These are phyloP conservation scores for Yamadazyma philogaea DNA, from an alignment of 805 yeast species.

Conservation along the genomic window DNA sequence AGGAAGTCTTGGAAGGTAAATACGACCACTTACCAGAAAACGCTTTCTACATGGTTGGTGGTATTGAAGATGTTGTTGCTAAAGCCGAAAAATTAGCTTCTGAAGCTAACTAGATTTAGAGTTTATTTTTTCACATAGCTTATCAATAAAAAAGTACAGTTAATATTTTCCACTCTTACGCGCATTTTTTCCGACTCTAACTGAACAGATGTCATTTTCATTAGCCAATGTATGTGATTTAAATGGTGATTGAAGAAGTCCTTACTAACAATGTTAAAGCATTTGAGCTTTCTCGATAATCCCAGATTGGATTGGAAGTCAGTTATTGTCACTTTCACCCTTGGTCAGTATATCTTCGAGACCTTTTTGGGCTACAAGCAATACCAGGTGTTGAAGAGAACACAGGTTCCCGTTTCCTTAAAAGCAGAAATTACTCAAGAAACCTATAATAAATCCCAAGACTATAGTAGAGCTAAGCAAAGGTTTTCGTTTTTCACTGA, in stretches of 20 bases:
- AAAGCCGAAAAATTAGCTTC: conserved; percentile 99
- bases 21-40: conserved; percentile 98
- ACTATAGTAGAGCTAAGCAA: conserved; percentile 76
- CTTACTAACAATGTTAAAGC: conserved; percentile 28
- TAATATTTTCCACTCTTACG: neutral
- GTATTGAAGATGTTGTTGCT: conserved; percentile 97
- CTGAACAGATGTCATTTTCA: conserved; percentile 8
- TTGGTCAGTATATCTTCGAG: conserved; percentile 74
- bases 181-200: conserved; percentile 1
- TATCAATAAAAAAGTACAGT: conserved; percentile 11
- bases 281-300: conserved; percentile 56
- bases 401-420: conserved; percentile 63
- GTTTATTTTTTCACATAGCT: conserved; percentile 7
- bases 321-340: conserved; percentile 68
- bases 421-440: conserved; percentile 65
- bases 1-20: conserved; percentile 96
- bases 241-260: neutral
- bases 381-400: conserved; percentile 56
- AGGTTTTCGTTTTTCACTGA: conserved; percentile 60
- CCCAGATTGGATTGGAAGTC: conserved; percentile 79
- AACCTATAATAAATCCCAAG: conserved; percentile 73
- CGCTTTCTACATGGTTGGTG: conserved; percentile 99
- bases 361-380: conserved; percentile 75
- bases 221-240: conserved; percentile 13
- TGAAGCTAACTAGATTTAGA: conserved; percentile 48